Base-by-base conservation (phyloP, 208 protist genomes). In the Crithidia mellificae region DNA sequence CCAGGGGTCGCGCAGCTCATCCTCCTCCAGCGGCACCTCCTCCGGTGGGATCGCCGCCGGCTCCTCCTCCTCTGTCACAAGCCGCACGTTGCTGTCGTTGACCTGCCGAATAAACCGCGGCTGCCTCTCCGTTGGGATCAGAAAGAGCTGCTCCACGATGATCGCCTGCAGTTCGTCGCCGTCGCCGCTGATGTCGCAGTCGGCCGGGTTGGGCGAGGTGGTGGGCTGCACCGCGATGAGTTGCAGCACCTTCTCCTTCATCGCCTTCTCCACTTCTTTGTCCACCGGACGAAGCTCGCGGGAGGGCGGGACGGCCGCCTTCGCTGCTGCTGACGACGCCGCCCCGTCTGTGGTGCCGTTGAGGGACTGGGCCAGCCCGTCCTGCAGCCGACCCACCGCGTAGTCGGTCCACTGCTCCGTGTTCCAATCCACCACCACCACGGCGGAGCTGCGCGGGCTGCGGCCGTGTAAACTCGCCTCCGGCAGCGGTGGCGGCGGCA, bases 101-200 rank as follows among this genome's bases (percentile, higher is more conserved):
- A 96, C 72, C 67, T 92, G 91, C 22, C 76, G 77, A 22, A 96
- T 74, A 36, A 96, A 93, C 5, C 59, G 62, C 20, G 85, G 78
- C 78, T 91, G 86, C 46, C 80, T 69, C 49, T 80, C 81, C 20
- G 88, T 84, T 22, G 83, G 74, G 24, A 78, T 82, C 20, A 96
- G 80, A 58, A 96, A 80, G 22, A 91, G 79, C 72, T 93, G 87
- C 63, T 93, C 86, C 11, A 96, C 87, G 57, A 96, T 85, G 74
- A 93, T 86, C 27, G 85, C 74, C 68, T 93, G 85, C 34, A 93
- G 74, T 46, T 91, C 83, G 50, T 82, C 74, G 7, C 87, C 46
- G 24, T 91, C 77, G 24, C 71, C 84, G 20, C 87, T 81, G 65
- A 93, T 88, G 77, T 96, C 91, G 62, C 74, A 81, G 73, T 96